phyloP scores from a whole-genome alignment of 2,329 filamentous ascomycete species.

The Monosporascus sp. region DNA sequence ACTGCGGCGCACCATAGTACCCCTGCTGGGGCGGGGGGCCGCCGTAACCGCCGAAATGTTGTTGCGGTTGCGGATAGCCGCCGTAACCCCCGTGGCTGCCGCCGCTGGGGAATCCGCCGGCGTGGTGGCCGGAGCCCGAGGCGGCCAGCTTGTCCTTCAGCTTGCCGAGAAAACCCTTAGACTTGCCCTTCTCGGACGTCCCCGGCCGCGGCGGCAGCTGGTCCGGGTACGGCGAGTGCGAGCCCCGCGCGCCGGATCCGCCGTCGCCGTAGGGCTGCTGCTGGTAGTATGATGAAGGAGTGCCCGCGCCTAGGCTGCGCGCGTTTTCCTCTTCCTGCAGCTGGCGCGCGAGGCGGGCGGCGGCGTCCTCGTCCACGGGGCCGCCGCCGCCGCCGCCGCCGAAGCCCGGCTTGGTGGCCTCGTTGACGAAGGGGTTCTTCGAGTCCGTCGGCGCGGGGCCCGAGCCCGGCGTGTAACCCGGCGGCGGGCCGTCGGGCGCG shows the following conservation, averaged over 20 bases:
- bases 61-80: constrained; percentile 21
- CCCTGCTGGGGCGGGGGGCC: constrained; percentile 28
- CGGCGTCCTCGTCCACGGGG: constrained; percentile 29
- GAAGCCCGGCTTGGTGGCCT: constrained; percentile 10
- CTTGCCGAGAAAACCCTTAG: constrained; percentile 31
- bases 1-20: constrained; percentile 26
- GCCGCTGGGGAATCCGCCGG: constrained; percentile 26
- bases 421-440: constrained; percentile 69
- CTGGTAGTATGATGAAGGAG: constrained; percentile 8
- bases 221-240: constrained; percentile 26
- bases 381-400: constrained; percentile 5
- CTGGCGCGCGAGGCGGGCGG: constrained; percentile 58
- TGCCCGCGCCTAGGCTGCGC: constrained; percentile 36
- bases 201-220: constrained; percentile 39
- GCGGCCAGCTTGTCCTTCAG: constrained; percentile 25
- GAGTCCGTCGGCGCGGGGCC: constrained; percentile 42
- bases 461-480: constrained; percentile 54
- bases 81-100: constrained; percentile 28
- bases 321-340: constrained; percentile 82
- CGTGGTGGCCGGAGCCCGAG: constrained; percentile 20
- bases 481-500: constrained; percentile 57
- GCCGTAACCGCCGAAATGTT: constrained; percentile 28
- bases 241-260: constrained; percentile 18
- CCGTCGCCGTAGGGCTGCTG: constrained; percentile 25
- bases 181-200: constrained; percentile 34